Percentiles rank a stretch among this genome's conserved stretches.
These are phyloP conservation scores for Exophiala sideris DNA, from an alignment of 2,329 filamentous ascomycete species.

Conservation along the genomic window DNA sequence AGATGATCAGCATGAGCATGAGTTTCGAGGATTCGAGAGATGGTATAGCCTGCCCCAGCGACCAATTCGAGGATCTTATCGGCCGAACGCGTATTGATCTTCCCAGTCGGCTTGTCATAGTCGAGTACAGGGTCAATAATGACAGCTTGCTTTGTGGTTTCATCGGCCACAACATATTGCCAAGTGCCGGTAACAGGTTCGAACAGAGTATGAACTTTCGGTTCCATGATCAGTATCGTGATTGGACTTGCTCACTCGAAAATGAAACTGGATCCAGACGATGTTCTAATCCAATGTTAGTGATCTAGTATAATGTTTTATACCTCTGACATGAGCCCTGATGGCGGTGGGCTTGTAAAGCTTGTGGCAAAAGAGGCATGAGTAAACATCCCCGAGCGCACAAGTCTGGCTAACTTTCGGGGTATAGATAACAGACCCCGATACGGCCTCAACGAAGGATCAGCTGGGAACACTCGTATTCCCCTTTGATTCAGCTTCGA, in stretches of 20 bases:
- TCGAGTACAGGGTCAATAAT: constrained; percentile 64
- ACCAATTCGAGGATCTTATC: constrained; percentile 50
- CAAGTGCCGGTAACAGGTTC: constrained; percentile 52
- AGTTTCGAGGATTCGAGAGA: constrained; percentile 58
- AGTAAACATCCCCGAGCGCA: no score
- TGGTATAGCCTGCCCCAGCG: constrained; percentile 44
- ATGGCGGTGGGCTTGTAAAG: no score
- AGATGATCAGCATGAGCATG: constrained; percentile 62
- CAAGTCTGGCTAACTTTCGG: no score
- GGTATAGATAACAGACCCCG: no score
- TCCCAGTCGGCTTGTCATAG: constrained; percentile 46
- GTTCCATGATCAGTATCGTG: constrained; percentile 13
- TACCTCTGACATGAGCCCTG: no score
- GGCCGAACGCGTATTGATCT: constrained; percentile 51
- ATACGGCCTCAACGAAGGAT: no score
- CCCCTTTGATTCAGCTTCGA: no score
- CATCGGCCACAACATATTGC: constrained; percentile 61
- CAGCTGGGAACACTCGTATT: no score
- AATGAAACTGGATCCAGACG: no score
- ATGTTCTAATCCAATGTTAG: no score
- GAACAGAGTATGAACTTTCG: constrained; percentile 33
- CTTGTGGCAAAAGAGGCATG: no score
- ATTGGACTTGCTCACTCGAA: not conserved
- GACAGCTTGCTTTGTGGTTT: constrained; percentile 45
- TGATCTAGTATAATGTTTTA: no score